Percentiles rank a stretch among this genome's conserved stretches.
phyloP scores from a whole-genome alignment of 2,329 filamentous ascomycete genomes.

The Aspergillus clavatus region DNA sequence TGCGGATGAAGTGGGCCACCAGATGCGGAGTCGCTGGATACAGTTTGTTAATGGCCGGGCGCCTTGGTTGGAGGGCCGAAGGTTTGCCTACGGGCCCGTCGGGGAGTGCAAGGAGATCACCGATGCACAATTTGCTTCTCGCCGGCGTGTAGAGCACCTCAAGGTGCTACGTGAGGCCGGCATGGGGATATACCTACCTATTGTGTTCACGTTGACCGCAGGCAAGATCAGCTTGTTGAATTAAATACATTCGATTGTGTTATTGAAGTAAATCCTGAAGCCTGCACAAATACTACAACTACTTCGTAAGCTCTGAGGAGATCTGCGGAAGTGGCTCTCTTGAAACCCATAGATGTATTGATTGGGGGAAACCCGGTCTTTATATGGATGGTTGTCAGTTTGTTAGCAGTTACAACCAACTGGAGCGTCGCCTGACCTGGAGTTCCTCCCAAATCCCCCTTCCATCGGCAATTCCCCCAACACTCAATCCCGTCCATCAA shows the following conservation, averaged over 20 bases:
- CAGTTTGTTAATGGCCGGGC: conserved; percentile 33
- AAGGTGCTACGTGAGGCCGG: conserved; percentile 29
- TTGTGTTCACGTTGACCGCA: conserved; percentile 31
- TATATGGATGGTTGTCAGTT: no score
- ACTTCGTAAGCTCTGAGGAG: no score
- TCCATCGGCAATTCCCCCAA: conserved; percentile 7
- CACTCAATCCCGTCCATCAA: conserved; percentile 1
- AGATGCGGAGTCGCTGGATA: conserved; percentile 42
- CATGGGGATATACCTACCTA: conserved; percentile 25
- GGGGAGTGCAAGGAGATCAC: conserved; percentile 33
- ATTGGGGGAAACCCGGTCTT: no score
- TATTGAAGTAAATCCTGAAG: neutral
- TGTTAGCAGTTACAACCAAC: no score
- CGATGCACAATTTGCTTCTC: conserved; percentile 27
- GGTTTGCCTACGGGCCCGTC: conserved; percentile 40
- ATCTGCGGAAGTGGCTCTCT: no score
- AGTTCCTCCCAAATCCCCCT: conserved; percentile 1
- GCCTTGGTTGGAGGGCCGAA: conserved; percentile 33
- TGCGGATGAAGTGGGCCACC: conserved; percentile 30
- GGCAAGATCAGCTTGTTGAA: conserved; percentile 43
- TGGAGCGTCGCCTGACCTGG: neutral
- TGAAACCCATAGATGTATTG: no score
- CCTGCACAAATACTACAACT: neutral
- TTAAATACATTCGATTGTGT: conserved; percentile 19
- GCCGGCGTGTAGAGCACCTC: conserved; percentile 31